Conservation (phyloP, 345 rosid species). For the Sisymbrium irio region DNA sequence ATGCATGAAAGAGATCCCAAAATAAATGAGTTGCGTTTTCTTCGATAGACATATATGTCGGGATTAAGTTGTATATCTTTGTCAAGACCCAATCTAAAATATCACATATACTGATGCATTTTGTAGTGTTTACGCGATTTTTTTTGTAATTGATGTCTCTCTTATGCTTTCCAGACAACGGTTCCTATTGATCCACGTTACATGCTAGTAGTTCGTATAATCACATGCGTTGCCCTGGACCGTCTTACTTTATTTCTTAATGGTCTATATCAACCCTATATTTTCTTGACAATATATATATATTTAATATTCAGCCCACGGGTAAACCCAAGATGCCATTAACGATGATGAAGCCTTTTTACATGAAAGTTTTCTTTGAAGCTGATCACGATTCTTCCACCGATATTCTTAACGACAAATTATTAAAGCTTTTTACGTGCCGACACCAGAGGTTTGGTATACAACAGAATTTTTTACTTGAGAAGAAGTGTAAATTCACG, state of each 20-base stretch:
- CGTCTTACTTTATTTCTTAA: slow-evolving; percentile 21
- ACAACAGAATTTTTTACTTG: not conserved
- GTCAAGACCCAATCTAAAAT: slow-evolving; percentile 29
- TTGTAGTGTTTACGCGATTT: slow-evolving; percentile 2
- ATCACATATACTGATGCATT: slow-evolving; percentile 20
- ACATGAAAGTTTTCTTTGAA: slow-evolving; percentile 21
- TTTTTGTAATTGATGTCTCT: not conserved
- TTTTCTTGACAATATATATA: slow-evolving; percentile 3
- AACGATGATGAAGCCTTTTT: slow-evolving; percentile 24
- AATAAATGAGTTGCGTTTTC: slow-evolving; percentile 12
- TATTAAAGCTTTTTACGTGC: slow-evolving; percentile 19
- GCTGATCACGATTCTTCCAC: slow-evolving; percentile 36
- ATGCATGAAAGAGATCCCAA: slow-evolving; percentile 6
- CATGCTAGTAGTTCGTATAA: slow-evolving; percentile 25
- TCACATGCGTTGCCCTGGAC: slow-evolving; percentile 35
- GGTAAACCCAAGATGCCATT: slow-evolving; percentile 17
- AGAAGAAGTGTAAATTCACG: not conserved
- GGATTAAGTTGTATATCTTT: slow-evolving; percentile 33
- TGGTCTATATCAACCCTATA: slow-evolving; percentile 17
- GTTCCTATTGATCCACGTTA: slow-evolving; percentile 32
- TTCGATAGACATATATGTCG: slow-evolving; percentile 20
- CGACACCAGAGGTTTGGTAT: not conserved
- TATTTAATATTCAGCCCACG: not conserved
- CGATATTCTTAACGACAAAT: slow-evolving; percentile 14
- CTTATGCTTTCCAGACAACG: slow-evolving; percentile 22